A percentile compares a stretch with the other conserved stretches of the same genome.
Conservation (phyloP, 73 alveolate genomes). For the Paramecium sexaurelia region DNA sequence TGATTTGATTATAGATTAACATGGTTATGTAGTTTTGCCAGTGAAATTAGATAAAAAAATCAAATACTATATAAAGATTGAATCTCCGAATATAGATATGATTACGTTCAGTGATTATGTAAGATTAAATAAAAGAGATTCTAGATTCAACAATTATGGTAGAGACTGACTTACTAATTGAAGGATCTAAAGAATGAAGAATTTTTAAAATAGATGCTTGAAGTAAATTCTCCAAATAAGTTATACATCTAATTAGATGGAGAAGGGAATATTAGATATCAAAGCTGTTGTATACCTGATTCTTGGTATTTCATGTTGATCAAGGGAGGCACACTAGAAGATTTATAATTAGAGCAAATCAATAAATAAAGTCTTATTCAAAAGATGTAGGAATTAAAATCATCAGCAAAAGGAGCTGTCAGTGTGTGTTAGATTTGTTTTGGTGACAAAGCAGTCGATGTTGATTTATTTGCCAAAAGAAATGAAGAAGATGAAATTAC, state of each 20-base stretch:
- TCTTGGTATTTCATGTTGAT: slow-evolving; percentile 42
- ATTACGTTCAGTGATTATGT: slow-evolving; percentile 49
- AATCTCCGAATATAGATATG: slow-evolving; percentile 44
- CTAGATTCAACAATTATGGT: slow-evolving; percentile 47
- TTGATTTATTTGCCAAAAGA: slow-evolving; percentile 43
- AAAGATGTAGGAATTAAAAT: slow-evolving; percentile 16
- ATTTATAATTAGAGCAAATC: slow-evolving; percentile 6
- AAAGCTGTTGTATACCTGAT: slow-evolving; percentile 40
- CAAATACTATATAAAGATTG: slow-evolving; percentile 1
- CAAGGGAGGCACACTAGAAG: slow-evolving; percentile 30
- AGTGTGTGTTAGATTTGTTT: slow-evolving; percentile 7
- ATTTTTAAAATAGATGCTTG: slow-evolving; percentile 10
- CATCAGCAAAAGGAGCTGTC: slow-evolving; percentile 7
- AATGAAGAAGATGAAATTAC: slow-evolving; percentile 43
- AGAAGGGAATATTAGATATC: background rate
- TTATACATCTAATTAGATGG: background rate
- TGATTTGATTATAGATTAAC: slow-evolving; percentile 17
- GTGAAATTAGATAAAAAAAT: background rate
- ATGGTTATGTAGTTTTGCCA: slow-evolving; percentile 29
- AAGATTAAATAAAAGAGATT: background rate
- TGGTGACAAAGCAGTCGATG: slow-evolving; percentile 7
- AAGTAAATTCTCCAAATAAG: slow-evolving; percentile 31
- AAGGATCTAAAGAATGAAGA: slow-evolving; percentile 44
- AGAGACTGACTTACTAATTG: background rate
- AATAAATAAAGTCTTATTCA: background rate